Percentiles rank a stretch among this genome's conserved stretches.
Conservation (phyloP, 495 filamentous ascomycete species). For the Aspergillus bridgeri region DNA sequence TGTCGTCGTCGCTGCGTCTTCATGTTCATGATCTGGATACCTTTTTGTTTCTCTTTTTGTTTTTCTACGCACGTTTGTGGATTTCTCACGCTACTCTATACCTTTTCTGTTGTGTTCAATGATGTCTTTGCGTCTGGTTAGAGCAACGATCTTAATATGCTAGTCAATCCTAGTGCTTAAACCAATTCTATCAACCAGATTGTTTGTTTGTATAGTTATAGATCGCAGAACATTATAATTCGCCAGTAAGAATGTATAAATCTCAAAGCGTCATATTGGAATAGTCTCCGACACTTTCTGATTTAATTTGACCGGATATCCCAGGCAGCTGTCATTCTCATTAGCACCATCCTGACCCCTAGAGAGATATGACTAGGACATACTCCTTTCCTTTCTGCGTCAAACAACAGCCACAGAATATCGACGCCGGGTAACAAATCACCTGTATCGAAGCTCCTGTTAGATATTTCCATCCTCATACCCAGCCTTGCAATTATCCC, state of each 20-base stretch:
- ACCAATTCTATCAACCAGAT: no score
- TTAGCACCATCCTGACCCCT: slow-evolving; percentile 9
- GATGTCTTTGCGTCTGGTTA: not conserved
- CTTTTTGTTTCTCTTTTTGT: slow-evolving; percentile 16
- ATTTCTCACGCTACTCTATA: not conserved
- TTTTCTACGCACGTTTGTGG: slow-evolving; percentile 10
- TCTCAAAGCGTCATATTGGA: slow-evolving; percentile 27
- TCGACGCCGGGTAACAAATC: slow-evolving; percentile 55
- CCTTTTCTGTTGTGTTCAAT: not conserved
- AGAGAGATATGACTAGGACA: slow-evolving; percentile 13
- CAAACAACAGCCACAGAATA: slow-evolving; percentile 58
- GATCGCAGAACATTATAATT: no score
- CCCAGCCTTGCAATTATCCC: no score
- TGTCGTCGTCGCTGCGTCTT: not conserved
- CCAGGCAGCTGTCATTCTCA: slow-evolving; percentile 45
- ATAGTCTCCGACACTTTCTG: slow-evolving; percentile 52
- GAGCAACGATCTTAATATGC: not conserved
- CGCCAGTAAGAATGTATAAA: no score
- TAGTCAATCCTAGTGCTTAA: not conserved
- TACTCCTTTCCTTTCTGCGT: slow-evolving; percentile 57
- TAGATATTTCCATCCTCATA: no score
- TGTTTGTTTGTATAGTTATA: no score
- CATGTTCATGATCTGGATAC: slow-evolving; percentile 16
- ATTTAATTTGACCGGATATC: slow-evolving; percentile 53
- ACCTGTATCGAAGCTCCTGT: slow-evolving; percentile 33